Evolutionary conservation across 345 rosid species (phyloP), one percentile per base, ranked within the genome.

Genomic region (Melaleuca alternifolia): DNA sequence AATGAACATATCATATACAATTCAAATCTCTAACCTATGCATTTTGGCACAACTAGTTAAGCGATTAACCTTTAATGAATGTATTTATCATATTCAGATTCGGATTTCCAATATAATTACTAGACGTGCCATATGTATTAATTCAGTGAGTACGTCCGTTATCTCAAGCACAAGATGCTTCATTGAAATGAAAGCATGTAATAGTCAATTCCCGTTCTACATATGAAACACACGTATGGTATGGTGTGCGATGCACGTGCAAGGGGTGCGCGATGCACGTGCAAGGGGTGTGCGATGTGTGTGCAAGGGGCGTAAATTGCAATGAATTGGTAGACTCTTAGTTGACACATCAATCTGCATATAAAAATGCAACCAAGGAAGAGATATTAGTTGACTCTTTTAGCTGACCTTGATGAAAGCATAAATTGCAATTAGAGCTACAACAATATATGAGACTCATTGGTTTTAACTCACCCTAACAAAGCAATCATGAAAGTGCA

Each of bases 401-500:
- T 71, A 37, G 48, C 33, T 37, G 81, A 37, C 26, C 81, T 71
- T 37, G 44, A 0, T 30, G 77, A 62, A 62, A 16, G 37, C 77
- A 23, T 23, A 5, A 81, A 23, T 50, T 81, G 28, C 52, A 46
- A 21, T 11, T 21, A 46, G 28, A 46, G 16, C 20, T 81, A 23
- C 83, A 46, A 46, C 30, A 81, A 46, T 11, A 21, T 6, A 50
- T 53, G 83, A 21, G 20, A 15, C 48, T 10, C 81, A 37, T 18
- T 37, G 7, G 13, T 37, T 37, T 33, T 82, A 50, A 85, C 91
- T 86, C 62, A 92, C 95, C 90, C 94, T 86, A 59, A 91, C 92
- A 86, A 94, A 93, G 85, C 95, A 94, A 59, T 94, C 96, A 46
- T 92, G 96, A 85, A 94, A 93, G 85, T 92, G 93, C 94, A 94